Evolutionary conservation across 495 filamentous ascomycete species (phyloP).

Genomic region (Penicillium ucsense): DNA sequence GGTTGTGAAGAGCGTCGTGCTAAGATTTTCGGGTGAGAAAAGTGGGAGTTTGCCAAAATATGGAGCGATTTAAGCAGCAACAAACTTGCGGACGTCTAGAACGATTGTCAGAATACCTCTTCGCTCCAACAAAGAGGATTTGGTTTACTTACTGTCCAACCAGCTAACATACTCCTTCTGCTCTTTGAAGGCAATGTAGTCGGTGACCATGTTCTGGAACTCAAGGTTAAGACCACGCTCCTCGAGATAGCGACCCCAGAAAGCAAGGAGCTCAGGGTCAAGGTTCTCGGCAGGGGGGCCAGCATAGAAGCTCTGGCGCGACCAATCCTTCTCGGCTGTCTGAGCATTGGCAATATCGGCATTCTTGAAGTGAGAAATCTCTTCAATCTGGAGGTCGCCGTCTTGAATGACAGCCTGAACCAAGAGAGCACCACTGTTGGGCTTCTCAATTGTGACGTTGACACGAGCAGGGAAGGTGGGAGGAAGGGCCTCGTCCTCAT

Average conservation of each 20-base stretch:
- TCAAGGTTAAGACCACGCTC: constrained; percentile 85
- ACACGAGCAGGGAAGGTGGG: constrained; percentile 68
- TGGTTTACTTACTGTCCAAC: constrained; percentile 59
- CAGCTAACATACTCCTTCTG: constrained; percentile 93
- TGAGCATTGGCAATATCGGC: constrained; percentile 56
- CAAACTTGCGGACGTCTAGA: constrained; percentile 61
- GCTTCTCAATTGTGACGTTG: constrained; percentile 80
- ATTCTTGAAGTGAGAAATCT: constrained; percentile 77
- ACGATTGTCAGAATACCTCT: constrained; percentile 7
- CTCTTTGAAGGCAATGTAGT: constrained; percentile 98
- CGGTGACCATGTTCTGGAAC: constrained; percentile 82
- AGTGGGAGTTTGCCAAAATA: too few species aligned
- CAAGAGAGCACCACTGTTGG: constrained; percentile 67
- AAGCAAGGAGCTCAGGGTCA: constrained; percentile 87
- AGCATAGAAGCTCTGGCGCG: constrained; percentile 68
- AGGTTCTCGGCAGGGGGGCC: constrained; percentile 90
- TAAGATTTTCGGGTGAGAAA: too few species aligned
- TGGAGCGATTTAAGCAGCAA: constrained; percentile 48
- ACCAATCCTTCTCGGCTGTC: constrained; percentile 58
- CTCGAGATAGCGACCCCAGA: constrained; percentile 89
- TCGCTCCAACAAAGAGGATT: background rate
- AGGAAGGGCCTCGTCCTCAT: constrained; percentile 45
- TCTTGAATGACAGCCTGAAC: constrained; percentile 84
- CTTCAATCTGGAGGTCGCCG: constrained; percentile 80
- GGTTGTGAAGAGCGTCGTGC: too few species aligned